Conservation (phyloP, 257 asterid species). For the Coffea canephora region DNA sequence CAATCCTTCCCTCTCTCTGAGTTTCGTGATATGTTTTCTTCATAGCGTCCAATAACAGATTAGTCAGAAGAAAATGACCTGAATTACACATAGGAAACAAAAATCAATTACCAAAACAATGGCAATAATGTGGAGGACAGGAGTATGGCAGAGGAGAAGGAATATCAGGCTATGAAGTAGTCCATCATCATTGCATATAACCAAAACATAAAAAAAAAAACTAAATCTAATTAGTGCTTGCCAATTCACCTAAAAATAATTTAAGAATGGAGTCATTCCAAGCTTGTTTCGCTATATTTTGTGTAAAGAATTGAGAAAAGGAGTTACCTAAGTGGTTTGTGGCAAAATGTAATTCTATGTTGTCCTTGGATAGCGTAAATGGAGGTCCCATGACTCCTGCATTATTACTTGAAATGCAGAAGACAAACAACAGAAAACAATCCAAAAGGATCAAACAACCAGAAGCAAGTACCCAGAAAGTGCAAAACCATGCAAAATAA, state of each 20-base stretch:
- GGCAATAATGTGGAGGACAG: not conserved
- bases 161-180: too few relatives aligned
- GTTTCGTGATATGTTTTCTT: constrained; percentile 60
- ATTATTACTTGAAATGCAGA: constrained; percentile 56
- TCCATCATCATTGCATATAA: too few relatives aligned
- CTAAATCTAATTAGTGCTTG: too few relatives aligned
- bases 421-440: not conserved
- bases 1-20: constrained; percentile 82
- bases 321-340: constrained; percentile 75
- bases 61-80: constrained; percentile 86
- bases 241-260: too few relatives aligned
- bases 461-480: not conserved
- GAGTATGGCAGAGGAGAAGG: not conserved
- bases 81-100: constrained; percentile 25
- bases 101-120: not conserved
- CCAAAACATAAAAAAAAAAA: too few relatives aligned
- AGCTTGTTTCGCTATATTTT: not conserved
- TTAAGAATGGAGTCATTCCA: too few relatives aligned
- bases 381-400: constrained; percentile 83
- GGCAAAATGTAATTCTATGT: constrained; percentile 82
- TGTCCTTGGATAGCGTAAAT: constrained; percentile 69
- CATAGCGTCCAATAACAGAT: constrained; percentile 73
- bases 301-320: not conserved
- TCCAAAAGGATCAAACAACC: not conserved
- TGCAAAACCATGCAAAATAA: not conserved